phyloP scores from a whole-genome alignment of 495 filamentous ascomycete species.

The Thermochaetoides thermophila region DNA sequence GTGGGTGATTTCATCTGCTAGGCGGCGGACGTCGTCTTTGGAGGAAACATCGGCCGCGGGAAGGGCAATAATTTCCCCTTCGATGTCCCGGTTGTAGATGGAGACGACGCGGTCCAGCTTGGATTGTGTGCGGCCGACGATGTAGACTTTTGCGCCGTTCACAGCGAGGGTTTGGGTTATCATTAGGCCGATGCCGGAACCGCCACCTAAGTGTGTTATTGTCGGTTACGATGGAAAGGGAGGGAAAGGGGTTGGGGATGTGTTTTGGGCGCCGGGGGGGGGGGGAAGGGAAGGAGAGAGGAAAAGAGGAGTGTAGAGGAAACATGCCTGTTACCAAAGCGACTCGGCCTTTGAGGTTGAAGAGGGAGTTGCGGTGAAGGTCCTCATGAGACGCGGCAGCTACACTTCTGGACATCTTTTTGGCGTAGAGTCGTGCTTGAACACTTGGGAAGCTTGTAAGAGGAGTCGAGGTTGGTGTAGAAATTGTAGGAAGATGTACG shows the following conservation, averaged over 20 bases:
- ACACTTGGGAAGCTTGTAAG: background rate
- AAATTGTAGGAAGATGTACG: background rate
- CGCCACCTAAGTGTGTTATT: too few relatives aligned
- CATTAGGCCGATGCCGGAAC: slow-evolving; percentile 55
- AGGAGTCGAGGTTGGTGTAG: background rate
- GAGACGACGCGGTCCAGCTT: slow-evolving; percentile 17
- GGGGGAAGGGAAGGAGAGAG: too few relatives aligned
- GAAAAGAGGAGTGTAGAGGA: too few relatives aligned
- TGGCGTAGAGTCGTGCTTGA: background rate
- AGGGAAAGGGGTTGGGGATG: too few relatives aligned
- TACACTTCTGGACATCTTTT: slow-evolving; percentile 31
- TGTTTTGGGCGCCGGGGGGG: too few relatives aligned
- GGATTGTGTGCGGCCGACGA: slow-evolving; percentile 51
- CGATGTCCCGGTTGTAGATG: slow-evolving; percentile 22
- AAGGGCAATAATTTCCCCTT: slow-evolving; percentile 39
- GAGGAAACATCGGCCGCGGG: slow-evolving; percentile 63
- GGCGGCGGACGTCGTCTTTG: slow-evolving; percentile 48
- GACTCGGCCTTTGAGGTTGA: slow-evolving; percentile 46
- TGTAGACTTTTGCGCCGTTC: slow-evolving; percentile 74
- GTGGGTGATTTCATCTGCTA: slow-evolving; percentile 47
- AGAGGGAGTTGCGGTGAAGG: slow-evolving; percentile 40
- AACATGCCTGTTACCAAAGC: slow-evolving; percentile 50
- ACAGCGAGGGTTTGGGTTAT: slow-evolving; percentile 63
- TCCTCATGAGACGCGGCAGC: slow-evolving; percentile 23
- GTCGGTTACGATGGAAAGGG: too few relatives aligned